Conservation (phyloP, 257 asterid genomes). For the Misopates orontium region DNA sequence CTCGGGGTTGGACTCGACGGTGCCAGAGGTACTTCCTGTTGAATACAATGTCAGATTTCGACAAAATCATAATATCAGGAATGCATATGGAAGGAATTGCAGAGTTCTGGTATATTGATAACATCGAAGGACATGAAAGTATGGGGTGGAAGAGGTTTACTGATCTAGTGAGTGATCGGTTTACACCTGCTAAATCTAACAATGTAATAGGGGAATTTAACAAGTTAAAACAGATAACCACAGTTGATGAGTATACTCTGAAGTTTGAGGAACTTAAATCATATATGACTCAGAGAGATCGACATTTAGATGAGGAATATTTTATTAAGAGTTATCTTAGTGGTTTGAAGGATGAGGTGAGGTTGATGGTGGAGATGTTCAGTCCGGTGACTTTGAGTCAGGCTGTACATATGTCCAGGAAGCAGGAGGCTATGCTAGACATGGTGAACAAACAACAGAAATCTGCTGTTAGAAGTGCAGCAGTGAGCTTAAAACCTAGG, state of each 20-base stretch:
- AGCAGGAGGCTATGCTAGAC: too few relatives aligned
- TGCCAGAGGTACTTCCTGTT: background rate
- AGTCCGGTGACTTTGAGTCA: background rate
- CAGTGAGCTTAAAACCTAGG: too few relatives aligned
- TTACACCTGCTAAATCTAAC: background rate
- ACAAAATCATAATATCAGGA: background rate
- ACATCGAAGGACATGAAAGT: too few relatives aligned
- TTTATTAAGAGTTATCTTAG: background rate
- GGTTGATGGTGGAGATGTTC: background rate
- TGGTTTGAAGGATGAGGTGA: background rate
- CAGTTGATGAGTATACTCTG: background rate
- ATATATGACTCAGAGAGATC: too few relatives aligned
- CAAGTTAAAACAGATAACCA: background rate
- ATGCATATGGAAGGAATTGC: background rate
- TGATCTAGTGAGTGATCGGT: background rate
- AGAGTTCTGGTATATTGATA: too few relatives aligned
- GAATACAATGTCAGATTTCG: background rate
- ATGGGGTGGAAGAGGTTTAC: background rate
- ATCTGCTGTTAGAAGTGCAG: too few relatives aligned
- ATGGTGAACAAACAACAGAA: too few relatives aligned
- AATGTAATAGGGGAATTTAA: too few relatives aligned
- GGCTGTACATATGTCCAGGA: too few relatives aligned
- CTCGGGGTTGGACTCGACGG: background rate
- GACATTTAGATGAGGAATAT: background rate
- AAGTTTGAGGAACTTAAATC: background rate